A percentile compares a stretch with the other conserved stretches of the same genome.
phyloP scores from a whole-genome alignment of 305 asterid genomes.

The Stenogyne calaminthoides region DNA sequence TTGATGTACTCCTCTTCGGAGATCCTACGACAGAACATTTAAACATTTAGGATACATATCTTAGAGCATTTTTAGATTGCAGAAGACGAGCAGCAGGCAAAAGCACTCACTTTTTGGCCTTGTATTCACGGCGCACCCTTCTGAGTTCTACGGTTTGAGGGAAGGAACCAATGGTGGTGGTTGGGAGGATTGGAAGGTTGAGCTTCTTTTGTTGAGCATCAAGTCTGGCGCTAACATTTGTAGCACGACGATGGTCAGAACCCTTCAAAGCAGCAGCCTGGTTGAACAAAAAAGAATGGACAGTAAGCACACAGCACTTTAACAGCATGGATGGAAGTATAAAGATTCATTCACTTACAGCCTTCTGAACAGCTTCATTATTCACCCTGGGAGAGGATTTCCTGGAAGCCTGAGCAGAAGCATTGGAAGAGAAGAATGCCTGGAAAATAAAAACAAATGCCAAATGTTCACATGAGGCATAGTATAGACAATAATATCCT shows the following conservation, averaged over 20 bases:
- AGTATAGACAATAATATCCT: background rate
- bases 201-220: constrained; percentile 83
- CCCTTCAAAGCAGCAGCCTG: constrained; percentile 75
- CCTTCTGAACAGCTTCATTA: constrained; percentile 76
- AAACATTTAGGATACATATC: constrained; percentile 12
- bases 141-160: constrained; percentile 78
- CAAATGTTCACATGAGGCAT: background rate
- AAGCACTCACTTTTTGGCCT: constrained; percentile 67
- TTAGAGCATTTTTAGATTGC: background rate
- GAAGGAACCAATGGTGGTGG: constrained; percentile 82
- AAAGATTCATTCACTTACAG: constrained; percentile 52
- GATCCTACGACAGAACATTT: constrained; percentile 45
- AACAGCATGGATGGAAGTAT: constrained; percentile 3
- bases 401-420: constrained; percentile 87
- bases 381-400: constrained; percentile 78
- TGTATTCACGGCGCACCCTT: constrained; percentile 88
- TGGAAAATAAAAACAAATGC: constrained; percentile 32
- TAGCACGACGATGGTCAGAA: constrained; percentile 71
- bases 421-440: constrained; percentile 82
- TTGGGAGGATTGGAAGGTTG: constrained; percentile 75
- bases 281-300: constrained; percentile 25
- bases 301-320: constrained; percentile 23
- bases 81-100: constrained; percentile 11
- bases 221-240: constrained; percentile 72
- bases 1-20: constrained; percentile 68